Evolutionary conservation across 176 grass and related monocot species (phyloP).

Genomic region (bread wheat (Triticum aestivum)): DNA sequence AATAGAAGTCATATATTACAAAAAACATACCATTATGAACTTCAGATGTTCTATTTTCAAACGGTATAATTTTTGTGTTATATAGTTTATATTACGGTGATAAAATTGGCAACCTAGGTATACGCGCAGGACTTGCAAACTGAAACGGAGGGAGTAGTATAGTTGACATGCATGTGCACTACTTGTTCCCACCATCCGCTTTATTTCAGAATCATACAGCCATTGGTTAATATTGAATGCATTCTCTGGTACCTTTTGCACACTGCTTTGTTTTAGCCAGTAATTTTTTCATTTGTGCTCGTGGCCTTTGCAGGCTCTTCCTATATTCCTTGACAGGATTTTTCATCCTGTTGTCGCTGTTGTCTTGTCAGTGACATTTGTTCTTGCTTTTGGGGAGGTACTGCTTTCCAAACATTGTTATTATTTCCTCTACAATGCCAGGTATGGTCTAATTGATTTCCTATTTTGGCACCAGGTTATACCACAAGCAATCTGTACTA

Average conservation of each 20-base stretch:
- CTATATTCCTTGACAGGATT: constrained; percentile 93
- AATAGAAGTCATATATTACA: too few species aligned
- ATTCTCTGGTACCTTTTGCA: constrained; percentile 17
- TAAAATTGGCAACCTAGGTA: too few species aligned
- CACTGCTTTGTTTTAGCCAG: constrained; percentile 4
- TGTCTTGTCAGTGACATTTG: constrained; percentile 96
- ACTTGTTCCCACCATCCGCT: neutral
- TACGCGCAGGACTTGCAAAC: too few species aligned
- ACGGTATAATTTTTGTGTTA: too few species aligned
- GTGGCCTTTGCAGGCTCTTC: constrained; percentile 77
- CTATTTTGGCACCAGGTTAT: constrained; percentile 70
- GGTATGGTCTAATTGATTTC: constrained; percentile 9
- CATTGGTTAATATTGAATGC: neutral
- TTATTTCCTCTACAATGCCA: neutral
- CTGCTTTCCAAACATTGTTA: neutral
- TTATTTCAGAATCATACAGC: constrained; percentile 19
- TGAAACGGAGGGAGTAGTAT: neutral
- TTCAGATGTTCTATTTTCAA: too few species aligned
- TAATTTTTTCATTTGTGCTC: constrained; percentile 14
- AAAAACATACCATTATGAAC: too few species aligned
- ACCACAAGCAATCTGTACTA: constrained; percentile 99
- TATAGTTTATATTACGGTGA: too few species aligned
- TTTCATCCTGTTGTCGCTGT: constrained; percentile 98
- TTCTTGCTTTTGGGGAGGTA: constrained; percentile 97
- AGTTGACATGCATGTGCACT: constrained; percentile 13